Percentiles rank a stretch among this genome's conserved stretches.
phyloP scores from a whole-genome alignment of 177 flowering plant genomes.

The Vitis hybrid region DNA sequence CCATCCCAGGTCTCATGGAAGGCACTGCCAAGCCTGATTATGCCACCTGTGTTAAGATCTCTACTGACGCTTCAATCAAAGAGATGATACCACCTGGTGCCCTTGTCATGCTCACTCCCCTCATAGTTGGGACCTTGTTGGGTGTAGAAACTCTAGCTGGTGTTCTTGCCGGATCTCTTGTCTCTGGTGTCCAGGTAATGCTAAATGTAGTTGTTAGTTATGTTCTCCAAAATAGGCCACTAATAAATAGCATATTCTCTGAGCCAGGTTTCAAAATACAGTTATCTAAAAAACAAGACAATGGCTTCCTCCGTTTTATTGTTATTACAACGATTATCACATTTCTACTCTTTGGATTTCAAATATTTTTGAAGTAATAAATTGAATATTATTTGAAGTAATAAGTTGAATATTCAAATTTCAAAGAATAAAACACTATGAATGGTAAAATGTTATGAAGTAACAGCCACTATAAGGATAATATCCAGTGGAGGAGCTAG shows the following conservation, averaged over 20 bases:
- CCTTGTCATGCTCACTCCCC: constrained; percentile 90
- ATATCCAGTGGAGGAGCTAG: too few relatives aligned
- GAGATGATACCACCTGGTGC: constrained; percentile 97
- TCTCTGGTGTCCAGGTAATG: constrained; percentile 90
- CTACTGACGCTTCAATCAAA: constrained; percentile 88
- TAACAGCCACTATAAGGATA: too few relatives aligned
- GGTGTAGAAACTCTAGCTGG: constrained; percentile 92
- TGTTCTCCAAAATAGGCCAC: not conserved
- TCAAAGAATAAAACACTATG: too few relatives aligned
- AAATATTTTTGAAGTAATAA: too few relatives aligned
- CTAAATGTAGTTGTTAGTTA: not conserved
- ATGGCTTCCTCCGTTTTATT: too few relatives aligned
- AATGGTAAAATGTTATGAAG: too few relatives aligned
- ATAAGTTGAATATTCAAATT: too few relatives aligned
- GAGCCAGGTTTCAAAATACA: not conserved
- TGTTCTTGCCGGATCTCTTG: constrained; percentile 87
- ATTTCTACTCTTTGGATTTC: too few relatives aligned
- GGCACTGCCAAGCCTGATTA: constrained; percentile 88
- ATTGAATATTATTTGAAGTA: too few relatives aligned
- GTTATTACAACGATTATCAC: too few relatives aligned
- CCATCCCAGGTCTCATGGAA: constrained; percentile 90
- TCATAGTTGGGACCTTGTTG: constrained; percentile 77
- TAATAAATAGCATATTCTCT: not conserved
- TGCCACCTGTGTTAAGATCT: constrained; percentile 90
- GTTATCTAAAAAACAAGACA: not conserved